Conservation (phyloP, 495 filamentous ascomycete species). For the Aspergillus homomorphus region DNA sequence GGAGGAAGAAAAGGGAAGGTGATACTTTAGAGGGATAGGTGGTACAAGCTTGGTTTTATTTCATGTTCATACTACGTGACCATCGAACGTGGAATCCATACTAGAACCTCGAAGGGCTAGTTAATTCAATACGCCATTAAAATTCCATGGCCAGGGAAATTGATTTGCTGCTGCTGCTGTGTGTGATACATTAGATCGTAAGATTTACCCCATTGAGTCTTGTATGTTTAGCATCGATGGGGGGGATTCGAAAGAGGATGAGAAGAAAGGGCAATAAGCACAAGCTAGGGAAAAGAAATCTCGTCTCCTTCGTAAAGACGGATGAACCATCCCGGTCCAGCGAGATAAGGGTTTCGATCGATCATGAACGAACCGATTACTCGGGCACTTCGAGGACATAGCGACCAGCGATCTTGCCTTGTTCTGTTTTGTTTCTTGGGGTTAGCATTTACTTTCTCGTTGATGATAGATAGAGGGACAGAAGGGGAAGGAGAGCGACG, state of each 20-base stretch:
- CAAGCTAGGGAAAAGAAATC: not conserved
- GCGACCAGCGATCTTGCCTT: constrained; percentile 78
- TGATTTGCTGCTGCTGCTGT: not conserved
- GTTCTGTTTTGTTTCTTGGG: constrained; percentile 31
- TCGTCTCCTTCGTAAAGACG: not conserved
- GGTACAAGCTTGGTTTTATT: too few species aligned
- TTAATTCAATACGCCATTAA: too few species aligned
- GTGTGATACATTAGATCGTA: not conserved
- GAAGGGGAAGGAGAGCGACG: constrained; percentile 12
- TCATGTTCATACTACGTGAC: too few species aligned
- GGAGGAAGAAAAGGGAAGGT: not conserved
- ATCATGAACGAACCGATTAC: too few species aligned
- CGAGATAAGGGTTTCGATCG: not conserved
- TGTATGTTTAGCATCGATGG: not conserved
- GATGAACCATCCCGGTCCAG: not conserved
- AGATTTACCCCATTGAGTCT: not conserved
- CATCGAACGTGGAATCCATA: too few species aligned
- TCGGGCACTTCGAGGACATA: constrained; percentile 77
- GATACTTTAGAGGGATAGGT: too few species aligned
- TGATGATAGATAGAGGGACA: too few species aligned
- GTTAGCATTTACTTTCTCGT: constrained; percentile 3
- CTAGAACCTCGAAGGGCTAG: too few species aligned
- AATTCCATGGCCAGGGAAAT: not conserved
- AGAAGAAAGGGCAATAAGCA: not conserved
- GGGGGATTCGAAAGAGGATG: not conserved